phyloP scores from a whole-genome alignment of 148 eudicot genomes.

The Diospyros lotus region DNA sequence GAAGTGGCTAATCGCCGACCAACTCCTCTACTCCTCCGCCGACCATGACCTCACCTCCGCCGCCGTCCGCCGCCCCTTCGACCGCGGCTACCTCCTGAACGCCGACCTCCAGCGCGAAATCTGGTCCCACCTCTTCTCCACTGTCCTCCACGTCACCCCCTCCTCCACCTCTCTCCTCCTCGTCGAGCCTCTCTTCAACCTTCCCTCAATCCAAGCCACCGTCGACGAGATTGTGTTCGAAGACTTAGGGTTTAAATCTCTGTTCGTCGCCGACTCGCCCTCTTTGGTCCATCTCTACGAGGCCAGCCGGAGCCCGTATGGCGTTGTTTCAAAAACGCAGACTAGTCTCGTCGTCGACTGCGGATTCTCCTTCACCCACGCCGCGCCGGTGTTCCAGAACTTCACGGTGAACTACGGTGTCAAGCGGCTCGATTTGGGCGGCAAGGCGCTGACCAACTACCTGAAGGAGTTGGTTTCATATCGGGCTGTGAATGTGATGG shows the following conservation, averaged over 20 bases:
- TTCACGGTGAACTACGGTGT: constrained; percentile 74
- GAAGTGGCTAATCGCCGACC: constrained; percentile 49
- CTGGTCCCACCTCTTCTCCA: constrained; percentile 73
- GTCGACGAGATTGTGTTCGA: constrained; percentile 72
- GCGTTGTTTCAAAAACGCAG: constrained; percentile 53
- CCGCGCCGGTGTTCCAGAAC: constrained; percentile 77
- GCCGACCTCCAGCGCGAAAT: constrained; percentile 76
- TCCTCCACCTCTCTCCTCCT: constrained; percentile 53
- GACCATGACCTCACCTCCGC: constrained; percentile 73
- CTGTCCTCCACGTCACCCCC: constrained; percentile 34
- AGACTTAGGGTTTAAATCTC: constrained; percentile 59
- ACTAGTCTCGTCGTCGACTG: constrained; percentile 84
- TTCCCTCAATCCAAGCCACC: constrained; percentile 50
- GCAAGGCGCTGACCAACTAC: constrained; percentile 84
- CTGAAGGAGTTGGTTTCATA: constrained; percentile 83
- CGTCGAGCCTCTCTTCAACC: constrained; percentile 63
- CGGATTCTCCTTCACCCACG: constrained; percentile 78
- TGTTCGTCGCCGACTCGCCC: constrained; percentile 59
- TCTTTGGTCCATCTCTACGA: constrained; percentile 70
- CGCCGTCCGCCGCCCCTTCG: constrained; percentile 75
- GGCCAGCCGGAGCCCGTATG: constrained; percentile 60
- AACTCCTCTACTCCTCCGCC: constrained; percentile 32
- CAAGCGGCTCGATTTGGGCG: constrained; percentile 85
- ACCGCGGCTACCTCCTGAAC: constrained; percentile 84
- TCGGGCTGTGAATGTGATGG: constrained; percentile 88